These are phyloP conservation scores for Microcyclospora tardicrescens DNA, from an alignment of 2,329 filamentous ascomycete species.

Conservation along the genomic window DNA sequence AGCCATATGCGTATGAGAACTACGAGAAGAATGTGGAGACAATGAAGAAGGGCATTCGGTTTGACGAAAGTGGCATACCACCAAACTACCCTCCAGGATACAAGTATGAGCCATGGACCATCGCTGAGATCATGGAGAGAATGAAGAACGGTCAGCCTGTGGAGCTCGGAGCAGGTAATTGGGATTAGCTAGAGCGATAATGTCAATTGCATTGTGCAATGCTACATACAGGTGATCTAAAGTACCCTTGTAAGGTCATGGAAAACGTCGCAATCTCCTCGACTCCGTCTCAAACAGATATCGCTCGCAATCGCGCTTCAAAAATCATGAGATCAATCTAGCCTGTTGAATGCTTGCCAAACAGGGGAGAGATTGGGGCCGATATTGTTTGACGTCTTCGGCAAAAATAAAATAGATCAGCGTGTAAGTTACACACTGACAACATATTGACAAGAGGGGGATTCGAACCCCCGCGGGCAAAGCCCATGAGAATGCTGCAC, in stretches of 20 bases:
- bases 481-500: not conserved
- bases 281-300: too few relatives aligned
- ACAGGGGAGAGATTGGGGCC: too few relatives aligned
- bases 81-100: conserved; percentile 31
- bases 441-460: conserved; percentile 14
- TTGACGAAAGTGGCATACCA: conserved; percentile 30
- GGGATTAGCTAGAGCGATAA: conserved; percentile 9
- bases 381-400: too few relatives aligned
- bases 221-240: too few relatives aligned
- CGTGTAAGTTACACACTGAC: not conserved
- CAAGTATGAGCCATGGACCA: conserved; percentile 28
- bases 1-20: conserved; percentile 33
- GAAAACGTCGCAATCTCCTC: too few relatives aligned
- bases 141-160: conserved; percentile 23
- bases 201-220: not conserved
- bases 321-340: too few relatives aligned
- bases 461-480: conserved; percentile 15
- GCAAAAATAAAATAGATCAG: not conserved
- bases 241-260: too few relatives aligned
- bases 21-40: conserved; percentile 29
- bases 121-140: conserved; percentile 30
- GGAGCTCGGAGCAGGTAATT: conserved; percentile 22
- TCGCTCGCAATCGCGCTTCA: too few relatives aligned
- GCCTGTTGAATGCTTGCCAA: too few relatives aligned
- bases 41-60: conserved; percentile 28